Evolutionary conservation across 345 rosid genomes (phyloP), one percentile per base, ranked within the genome.

Genomic region (Ceriops tagal): DNA sequence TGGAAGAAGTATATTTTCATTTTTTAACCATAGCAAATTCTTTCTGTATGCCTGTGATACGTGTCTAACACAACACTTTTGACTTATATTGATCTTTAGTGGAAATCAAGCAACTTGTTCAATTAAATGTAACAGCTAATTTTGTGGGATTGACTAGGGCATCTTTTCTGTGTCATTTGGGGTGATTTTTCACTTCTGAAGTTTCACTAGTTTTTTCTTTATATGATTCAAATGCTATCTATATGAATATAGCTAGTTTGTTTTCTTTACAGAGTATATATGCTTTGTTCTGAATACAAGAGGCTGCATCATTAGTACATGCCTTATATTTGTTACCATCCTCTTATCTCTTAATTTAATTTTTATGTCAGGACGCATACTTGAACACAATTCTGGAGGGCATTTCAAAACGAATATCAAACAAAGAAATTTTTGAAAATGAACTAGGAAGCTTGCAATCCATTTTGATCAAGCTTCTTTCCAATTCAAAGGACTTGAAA

Each of bases 381-480:
- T 71, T 91, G 79, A 65, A 72, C 68, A 68, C 66, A 70, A 79
- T 91, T 80, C 75, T 93, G 72, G 88, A 85, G 77, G 83, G 82
- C 52, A 70, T 88, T 64, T 83, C 81, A 71, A 75, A 73, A 67
- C 78, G 83, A 72, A 82, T 81, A 64, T 66, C 68, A 32, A 68
- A 73, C 67, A 79, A 82, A 73, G 91, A 79, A 73, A 80, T 88
- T 35, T 74, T 71, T 67, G 96, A 89, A 70, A 87, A 88, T 80
- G 97, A 88, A 74, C 84, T 86, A 60, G 83, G 68, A 67, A 79
- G 80, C 77, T 74, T 93, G 90, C 90, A 91, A 79, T 89, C 96
- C 68, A 83, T 91, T 62, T 79, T 93, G 72, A 71, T 80, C 84
- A 91, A 89, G 83, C 75, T 93, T 72, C 89, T 93, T 62, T 82